phyloP scores from a whole-genome alignment of 805 yeast species.

The Candida xyloterini region DNA sequence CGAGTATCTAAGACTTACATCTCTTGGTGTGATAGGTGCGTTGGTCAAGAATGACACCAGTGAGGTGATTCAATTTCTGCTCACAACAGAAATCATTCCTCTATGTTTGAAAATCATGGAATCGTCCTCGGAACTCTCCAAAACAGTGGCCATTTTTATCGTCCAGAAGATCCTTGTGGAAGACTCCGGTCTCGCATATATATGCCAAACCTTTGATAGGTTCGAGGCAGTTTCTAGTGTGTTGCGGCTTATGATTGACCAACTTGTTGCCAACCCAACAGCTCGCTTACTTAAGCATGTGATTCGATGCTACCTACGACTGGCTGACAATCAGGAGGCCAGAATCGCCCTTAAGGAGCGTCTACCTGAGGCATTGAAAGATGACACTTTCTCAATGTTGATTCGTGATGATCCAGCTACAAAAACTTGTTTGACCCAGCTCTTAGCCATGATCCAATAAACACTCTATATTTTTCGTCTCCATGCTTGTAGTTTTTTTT shows the following conservation, averaged over 20 bases:
- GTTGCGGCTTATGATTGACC: slow-evolving; percentile 80
- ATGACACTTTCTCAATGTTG: slow-evolving; percentile 76
- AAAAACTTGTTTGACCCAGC: slow-evolving; percentile 80
- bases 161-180: slow-evolving; percentile 90
- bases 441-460: slow-evolving; percentile 46
- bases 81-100: slow-evolving; percentile 96
- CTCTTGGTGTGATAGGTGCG: slow-evolving; percentile 96
- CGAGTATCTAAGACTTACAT: slow-evolving; percentile 88
- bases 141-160: slow-evolving; percentile 95
- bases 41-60: slow-evolving; percentile 93
- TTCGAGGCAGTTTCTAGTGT: slow-evolving; percentile 93
- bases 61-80: slow-evolving; percentile 85
- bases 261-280: slow-evolving; percentile 70
- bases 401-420: slow-evolving; percentile 87
- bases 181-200: slow-evolving; percentile 85
- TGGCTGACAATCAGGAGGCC: slow-evolving; percentile 88
- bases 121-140: slow-evolving; percentile 86
- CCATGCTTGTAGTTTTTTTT: slow-evolving; percentile 1
- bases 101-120: slow-evolving; percentile 94
- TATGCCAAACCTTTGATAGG: slow-evolving; percentile 93
- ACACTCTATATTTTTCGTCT: background rate
- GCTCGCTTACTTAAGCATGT: slow-evolving; percentile 89
- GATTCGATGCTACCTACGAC: slow-evolving; percentile 86
- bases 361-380: slow-evolving; percentile 83
- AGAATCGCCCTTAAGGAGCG: slow-evolving; percentile 79